Evolutionary conservation across 208 protist genomes (phyloP).

Genomic region (Trypanosoma theileri): DNA sequence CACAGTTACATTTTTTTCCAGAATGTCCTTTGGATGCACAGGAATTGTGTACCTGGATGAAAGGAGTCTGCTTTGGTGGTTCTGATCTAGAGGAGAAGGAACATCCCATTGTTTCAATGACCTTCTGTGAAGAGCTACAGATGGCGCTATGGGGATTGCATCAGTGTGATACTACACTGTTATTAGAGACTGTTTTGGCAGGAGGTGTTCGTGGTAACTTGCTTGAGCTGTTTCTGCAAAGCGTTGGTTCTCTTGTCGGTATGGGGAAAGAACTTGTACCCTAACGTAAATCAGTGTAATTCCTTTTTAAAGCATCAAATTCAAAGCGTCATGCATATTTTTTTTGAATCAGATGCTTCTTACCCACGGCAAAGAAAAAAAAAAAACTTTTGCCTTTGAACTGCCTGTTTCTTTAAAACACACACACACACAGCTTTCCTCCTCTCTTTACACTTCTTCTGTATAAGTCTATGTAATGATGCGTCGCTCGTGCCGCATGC

Average conservation of each 20-base stretch:
- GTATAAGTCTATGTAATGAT: slow-evolving; percentile 29
- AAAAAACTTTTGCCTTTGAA: not conserved
- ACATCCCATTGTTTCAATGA: slow-evolving; percentile 25
- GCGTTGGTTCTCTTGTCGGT: slow-evolving; percentile 33
- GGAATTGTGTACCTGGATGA: slow-evolving; percentile 29
- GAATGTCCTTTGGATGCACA: slow-evolving; percentile 17
- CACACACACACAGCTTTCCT: not conserved
- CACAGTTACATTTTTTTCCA: slow-evolving; percentile 48
- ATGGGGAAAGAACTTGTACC: slow-evolving; percentile 26
- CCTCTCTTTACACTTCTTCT: slow-evolving; percentile 19
- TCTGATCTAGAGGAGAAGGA: slow-evolving; percentile 11
- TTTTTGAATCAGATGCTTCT: too few species aligned
- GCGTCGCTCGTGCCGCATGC: slow-evolving; percentile 26
- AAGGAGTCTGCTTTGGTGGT: slow-evolving; percentile 22
- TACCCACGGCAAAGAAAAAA: too few species aligned
- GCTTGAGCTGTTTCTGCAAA: slow-evolving; percentile 43
- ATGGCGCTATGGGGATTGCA: slow-evolving; percentile 55
- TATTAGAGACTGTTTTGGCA: slow-evolving; percentile 28
- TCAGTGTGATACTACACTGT: slow-evolving; percentile 50
- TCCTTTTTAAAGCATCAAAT: not conserved
- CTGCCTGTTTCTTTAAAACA: not conserved
- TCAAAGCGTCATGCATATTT: not conserved
- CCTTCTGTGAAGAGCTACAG: slow-evolving; percentile 48
- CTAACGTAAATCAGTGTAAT: not conserved
- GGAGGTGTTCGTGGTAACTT: slow-evolving; percentile 31